Evolutionary conservation across 495 filamentous ascomycete genomes (phyloP).

Genomic region (Talaromyces liani): DNA sequence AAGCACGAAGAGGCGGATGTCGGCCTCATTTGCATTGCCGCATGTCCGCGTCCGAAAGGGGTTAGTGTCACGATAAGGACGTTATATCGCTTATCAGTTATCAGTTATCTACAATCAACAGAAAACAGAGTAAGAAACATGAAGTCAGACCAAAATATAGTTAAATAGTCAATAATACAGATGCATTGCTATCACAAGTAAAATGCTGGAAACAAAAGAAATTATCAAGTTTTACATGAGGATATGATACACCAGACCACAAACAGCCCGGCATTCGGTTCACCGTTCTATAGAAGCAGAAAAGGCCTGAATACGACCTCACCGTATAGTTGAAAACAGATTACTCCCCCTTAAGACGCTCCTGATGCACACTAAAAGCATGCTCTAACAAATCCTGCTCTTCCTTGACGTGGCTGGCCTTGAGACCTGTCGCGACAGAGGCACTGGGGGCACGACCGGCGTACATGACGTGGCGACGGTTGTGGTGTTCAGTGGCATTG

Average conservation of each 20-base stretch:
- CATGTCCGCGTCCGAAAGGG: not conserved
- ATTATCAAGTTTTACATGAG: constrained; percentile 6
- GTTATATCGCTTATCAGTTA: not conserved
- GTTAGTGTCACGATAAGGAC: not conserved
- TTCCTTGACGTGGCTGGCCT: constrained; percentile 84
- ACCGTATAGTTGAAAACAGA: constrained; percentile 2
- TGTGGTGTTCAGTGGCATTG: constrained; percentile 83
- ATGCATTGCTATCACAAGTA: constrained; percentile 6
- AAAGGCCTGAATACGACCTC: not conserved
- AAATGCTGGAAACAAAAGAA: constrained; percentile 9
- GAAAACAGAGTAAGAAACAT: not conserved
- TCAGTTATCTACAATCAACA: not conserved
- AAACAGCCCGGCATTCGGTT: not conserved
- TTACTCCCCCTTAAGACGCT: constrained; percentile 50
- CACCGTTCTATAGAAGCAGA: not conserved
- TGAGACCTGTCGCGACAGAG: constrained; percentile 86
- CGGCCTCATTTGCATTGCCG: not conserved
- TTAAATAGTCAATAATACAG: not conserved
- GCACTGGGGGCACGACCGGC: constrained; percentile 87
- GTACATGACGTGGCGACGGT: constrained; percentile 93
- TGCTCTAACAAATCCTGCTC: constrained; percentile 81
- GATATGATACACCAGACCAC: constrained; percentile 2
- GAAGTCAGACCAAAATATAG: no score
- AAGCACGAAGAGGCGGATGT: not conserved
- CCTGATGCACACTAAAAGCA: constrained; percentile 58